Percentiles rank a stretch among this genome's conserved stretches.
phyloP scores from a whole-genome alignment of 2,329 filamentous ascomycete genomes.

The Anisogramma anomala region DNA sequence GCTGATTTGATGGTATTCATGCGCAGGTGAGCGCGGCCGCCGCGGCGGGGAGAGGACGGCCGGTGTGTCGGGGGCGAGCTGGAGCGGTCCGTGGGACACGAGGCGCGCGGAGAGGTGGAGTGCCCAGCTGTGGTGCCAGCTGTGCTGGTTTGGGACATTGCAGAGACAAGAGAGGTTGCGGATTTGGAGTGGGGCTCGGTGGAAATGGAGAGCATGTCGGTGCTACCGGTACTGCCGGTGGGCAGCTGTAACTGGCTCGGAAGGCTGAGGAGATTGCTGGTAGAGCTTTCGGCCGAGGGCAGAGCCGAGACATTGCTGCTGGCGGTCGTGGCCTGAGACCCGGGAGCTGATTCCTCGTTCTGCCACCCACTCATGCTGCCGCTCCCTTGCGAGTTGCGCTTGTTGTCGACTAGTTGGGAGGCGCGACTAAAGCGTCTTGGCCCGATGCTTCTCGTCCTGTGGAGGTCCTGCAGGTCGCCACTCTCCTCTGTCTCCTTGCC shows the following conservation, averaged over 20 bases:
- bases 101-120: conserved; percentile 19
- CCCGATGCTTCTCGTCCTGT: conserved; percentile 27
- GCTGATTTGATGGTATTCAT: conserved; percentile 84
- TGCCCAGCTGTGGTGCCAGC: conserved; percentile 16
- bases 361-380: conserved; percentile 18
- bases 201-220: conserved; percentile 22
- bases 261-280: conserved; percentile 29
- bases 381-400: conserved; percentile 16
- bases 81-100: conserved; percentile 21
- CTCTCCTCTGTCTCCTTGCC: conserved; percentile 47
- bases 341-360: conserved; percentile 7
- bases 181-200: conserved; percentile 39
- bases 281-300: conserved; percentile 34
- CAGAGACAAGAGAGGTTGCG: conserved; percentile 41
- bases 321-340: conserved; percentile 8
- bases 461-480: conserved; percentile 31
- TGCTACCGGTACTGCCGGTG: conserved; percentile 20
- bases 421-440: conserved; percentile 18
- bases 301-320: conserved; percentile 20
- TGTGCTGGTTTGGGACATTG: conserved; percentile 24
- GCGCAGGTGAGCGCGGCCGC: conserved; percentile 36
- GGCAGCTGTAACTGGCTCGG: conserved; percentile 13
- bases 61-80: conserved; percentile 23
- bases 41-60: conserved; percentile 25
- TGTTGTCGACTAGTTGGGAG: conserved; percentile 15